Evolutionary conservation across 2,329 filamentous ascomycete genomes (phyloP).

Genomic region (Hysterium pulicare): DNA sequence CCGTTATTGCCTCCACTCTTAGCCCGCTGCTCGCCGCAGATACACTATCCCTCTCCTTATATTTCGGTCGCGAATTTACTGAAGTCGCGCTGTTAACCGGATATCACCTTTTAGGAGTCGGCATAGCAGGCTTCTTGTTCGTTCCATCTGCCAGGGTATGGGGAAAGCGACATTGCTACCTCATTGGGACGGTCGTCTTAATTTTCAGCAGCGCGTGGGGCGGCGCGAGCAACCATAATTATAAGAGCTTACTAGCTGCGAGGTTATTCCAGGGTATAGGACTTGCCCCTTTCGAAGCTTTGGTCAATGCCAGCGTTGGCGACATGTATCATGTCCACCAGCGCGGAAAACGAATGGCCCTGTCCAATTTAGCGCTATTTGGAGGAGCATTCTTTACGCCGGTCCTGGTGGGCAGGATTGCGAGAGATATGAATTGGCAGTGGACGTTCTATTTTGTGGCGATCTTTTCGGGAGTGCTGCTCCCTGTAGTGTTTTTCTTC

Average conservation of each 20-base stretch:
- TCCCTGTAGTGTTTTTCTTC: slow-evolving; percentile 72
- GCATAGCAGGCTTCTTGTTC: slow-evolving; percentile 76
- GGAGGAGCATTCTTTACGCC: slow-evolving; percentile 75
- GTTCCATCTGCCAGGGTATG: slow-evolving; percentile 85
- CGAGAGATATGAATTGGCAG: slow-evolving; percentile 69
- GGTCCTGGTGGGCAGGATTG: slow-evolving; percentile 86
- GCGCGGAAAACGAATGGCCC: slow-evolving; percentile 82
- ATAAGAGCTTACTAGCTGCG: slow-evolving; percentile 71
- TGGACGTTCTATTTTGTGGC: slow-evolving; percentile 88
- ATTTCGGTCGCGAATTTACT: slow-evolving; percentile 66
- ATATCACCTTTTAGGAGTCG: slow-evolving; percentile 81
- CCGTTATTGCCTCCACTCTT: slow-evolving; percentile 79
- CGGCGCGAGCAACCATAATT: slow-evolving; percentile 64
- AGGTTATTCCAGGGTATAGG: slow-evolving; percentile 83
- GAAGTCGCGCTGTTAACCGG: slow-evolving; percentile 78
- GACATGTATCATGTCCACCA: slow-evolving; percentile 89
- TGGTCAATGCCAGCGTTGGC: slow-evolving; percentile 84
- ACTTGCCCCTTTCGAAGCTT: slow-evolving; percentile 81
- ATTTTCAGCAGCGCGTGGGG: slow-evolving; percentile 76
- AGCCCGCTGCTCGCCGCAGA: slow-evolving; percentile 86
- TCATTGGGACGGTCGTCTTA: slow-evolving; percentile 72
- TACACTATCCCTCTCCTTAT: slow-evolving; percentile 70
- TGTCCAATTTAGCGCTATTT: slow-evolving; percentile 68
- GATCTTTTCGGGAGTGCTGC: slow-evolving; percentile 70
- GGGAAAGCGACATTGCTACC: slow-evolving; percentile 87